phyloP scores from a whole-genome alignment of 108 stramenopile species.

The Epithemia pelagica region DNA sequence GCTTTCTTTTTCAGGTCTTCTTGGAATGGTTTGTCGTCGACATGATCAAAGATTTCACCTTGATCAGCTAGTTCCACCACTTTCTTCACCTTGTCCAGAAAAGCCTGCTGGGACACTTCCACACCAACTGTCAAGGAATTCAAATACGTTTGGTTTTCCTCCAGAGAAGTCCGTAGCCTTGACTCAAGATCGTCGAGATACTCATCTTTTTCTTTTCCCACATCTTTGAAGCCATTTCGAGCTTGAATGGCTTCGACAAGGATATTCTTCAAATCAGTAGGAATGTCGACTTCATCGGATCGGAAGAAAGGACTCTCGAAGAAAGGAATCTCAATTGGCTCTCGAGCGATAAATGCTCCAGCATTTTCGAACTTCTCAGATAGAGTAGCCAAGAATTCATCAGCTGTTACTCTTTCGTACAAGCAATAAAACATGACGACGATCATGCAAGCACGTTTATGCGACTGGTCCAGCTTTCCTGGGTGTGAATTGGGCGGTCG shows the following conservation, averaged over 20 bases:
- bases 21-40: background rate
- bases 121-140: slow-evolving; percentile 19
- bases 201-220: slow-evolving; percentile 22
- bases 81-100: slow-evolving; percentile 28
- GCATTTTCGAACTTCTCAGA: slow-evolving; percentile 8
- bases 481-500: slow-evolving; percentile 40
- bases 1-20: background rate
- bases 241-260: slow-evolving; percentile 51
- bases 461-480: slow-evolving; percentile 65
- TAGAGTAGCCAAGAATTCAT: slow-evolving; percentile 27
- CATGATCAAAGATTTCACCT: background rate
- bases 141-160: slow-evolving; percentile 17
- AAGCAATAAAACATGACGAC: slow-evolving; percentile 71
- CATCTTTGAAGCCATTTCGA: slow-evolving; percentile 20
- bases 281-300: slow-evolving; percentile 21
- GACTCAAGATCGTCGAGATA: slow-evolving; percentile 25
- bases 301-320: slow-evolving; percentile 53
- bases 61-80: slow-evolving; percentile 18
- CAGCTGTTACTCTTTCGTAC: slow-evolving; percentile 52
- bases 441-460: slow-evolving; percentile 59
- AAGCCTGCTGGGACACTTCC: slow-evolving; percentile 22
- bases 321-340: slow-evolving; percentile 45
- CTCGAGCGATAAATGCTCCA: slow-evolving; percentile 9
- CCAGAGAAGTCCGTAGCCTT: slow-evolving; percentile 24
- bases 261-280: slow-evolving; percentile 39